Evolutionary conservation across 805 yeast species (phyloP).

Genomic region (Starmerella etchellsii): DNA sequence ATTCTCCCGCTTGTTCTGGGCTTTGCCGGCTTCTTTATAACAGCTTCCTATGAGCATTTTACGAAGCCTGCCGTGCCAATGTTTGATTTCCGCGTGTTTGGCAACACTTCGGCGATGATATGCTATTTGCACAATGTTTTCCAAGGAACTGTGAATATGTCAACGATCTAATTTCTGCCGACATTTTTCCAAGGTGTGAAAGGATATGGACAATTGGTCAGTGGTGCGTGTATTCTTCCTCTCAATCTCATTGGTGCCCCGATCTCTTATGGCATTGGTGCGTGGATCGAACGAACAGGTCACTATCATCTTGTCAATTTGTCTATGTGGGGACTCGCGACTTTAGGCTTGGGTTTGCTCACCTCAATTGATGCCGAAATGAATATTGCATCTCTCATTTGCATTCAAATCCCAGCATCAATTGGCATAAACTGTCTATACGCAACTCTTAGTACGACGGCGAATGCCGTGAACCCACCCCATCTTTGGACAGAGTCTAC

Average conservation of each 20-base stretch:
- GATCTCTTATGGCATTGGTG: slow-evolving; percentile 31
- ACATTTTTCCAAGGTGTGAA: slow-evolving; percentile 41
- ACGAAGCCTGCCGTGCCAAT: slow-evolving; percentile 34
- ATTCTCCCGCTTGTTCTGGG: slow-evolving; percentile 39
- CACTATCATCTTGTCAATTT: slow-evolving; percentile 32
- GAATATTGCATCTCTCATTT: slow-evolving; percentile 30
- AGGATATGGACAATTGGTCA: slow-evolving; percentile 31
- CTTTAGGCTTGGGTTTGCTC: slow-evolving; percentile 36
- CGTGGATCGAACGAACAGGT: slow-evolving; percentile 30
- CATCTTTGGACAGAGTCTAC: slow-evolving; percentile 24
- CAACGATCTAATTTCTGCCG: slow-evolving; percentile 28
- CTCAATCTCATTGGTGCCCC: slow-evolving; percentile 30
- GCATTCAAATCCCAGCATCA: slow-evolving; percentile 36
- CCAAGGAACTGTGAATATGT: slow-evolving; percentile 31
- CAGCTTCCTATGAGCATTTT: slow-evolving; percentile 26
- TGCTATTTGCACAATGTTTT: slow-evolving; percentile 31
- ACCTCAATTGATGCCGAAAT: slow-evolving; percentile 30
- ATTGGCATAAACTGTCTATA: slow-evolving; percentile 36
- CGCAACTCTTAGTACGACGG: slow-evolving; percentile 29
- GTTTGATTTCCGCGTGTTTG: slow-evolving; percentile 33
- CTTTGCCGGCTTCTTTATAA: slow-evolving; percentile 26
- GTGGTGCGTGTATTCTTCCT: slow-evolving; percentile 38
- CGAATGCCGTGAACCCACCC: slow-evolving; percentile 24
- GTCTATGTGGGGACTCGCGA: slow-evolving; percentile 29
- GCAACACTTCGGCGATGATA: slow-evolving; percentile 28